Conservation (phyloP, 2,329 filamentous ascomycete species). For the Cryphonectria parasitica region DNA sequence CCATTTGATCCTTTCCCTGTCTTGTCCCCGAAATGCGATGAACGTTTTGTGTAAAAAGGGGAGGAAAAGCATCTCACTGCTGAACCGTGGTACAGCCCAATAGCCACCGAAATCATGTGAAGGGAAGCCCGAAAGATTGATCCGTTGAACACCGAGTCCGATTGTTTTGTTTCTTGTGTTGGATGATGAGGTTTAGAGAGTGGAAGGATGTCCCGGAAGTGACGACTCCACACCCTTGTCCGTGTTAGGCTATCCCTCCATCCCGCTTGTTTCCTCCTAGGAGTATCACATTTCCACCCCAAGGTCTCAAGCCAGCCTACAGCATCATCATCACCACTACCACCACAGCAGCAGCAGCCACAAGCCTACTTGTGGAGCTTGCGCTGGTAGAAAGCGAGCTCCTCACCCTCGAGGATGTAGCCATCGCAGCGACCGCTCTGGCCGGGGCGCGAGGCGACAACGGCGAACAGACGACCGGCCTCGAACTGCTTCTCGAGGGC, state of each 20-base stretch:
- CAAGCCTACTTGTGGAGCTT: constrained; percentile 92
- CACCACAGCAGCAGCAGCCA: background rate
- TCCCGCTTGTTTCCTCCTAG: background rate
- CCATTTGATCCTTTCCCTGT: constrained; percentile 20
- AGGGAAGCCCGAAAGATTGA: constrained; percentile 25
- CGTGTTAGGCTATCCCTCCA: constrained; percentile 23
- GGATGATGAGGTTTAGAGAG: constrained; percentile 20
- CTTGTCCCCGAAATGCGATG: constrained; percentile 27
- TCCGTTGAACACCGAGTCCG: constrained; percentile 31
- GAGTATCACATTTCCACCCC: background rate
- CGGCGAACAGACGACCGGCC: constrained; percentile 95
- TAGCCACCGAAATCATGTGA: constrained; percentile 25
- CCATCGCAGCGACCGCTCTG: constrained; percentile 97
- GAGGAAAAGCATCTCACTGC: constrained; percentile 20
- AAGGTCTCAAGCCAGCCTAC: constrained; percentile 17
- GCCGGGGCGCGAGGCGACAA: constrained; percentile 89
- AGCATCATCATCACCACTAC: background rate
- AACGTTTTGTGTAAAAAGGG: constrained; percentile 20
- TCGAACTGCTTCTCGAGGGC: constrained; percentile 98
- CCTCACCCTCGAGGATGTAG: constrained; percentile 98
- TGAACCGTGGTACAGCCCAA: constrained; percentile 21
- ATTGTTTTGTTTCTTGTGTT: constrained; percentile 18
- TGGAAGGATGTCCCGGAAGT: background rate
- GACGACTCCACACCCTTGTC: constrained; percentile 7
- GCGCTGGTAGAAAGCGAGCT: constrained; percentile 99